phyloP scores from a whole-genome alignment of 495 filamentous ascomycete species.

The Aspergillus cristatus region DNA sequence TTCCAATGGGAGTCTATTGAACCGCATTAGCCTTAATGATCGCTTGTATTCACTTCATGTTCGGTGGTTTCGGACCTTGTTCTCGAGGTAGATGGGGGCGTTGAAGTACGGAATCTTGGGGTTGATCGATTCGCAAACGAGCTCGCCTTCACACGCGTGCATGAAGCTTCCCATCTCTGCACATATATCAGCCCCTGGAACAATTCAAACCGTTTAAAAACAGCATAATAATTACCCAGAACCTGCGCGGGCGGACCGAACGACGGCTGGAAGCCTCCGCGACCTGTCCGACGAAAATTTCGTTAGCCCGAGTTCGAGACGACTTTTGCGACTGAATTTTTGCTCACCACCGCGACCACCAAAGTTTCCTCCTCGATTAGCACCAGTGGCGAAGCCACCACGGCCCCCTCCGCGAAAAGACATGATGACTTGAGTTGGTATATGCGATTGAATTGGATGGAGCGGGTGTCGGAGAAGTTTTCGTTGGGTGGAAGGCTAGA shows the following conservation, averaged over 20 bases:
- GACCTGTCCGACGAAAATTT: slow-evolving; percentile 41
- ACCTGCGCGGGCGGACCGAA: slow-evolving; percentile 61
- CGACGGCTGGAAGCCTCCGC: slow-evolving; percentile 54
- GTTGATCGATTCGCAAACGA: slow-evolving; percentile 89
- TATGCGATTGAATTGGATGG: slow-evolving; percentile 15
- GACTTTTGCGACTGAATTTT: slow-evolving; percentile 1
- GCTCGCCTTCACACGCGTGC: slow-evolving; percentile 91
- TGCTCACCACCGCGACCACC: slow-evolving; percentile 35
- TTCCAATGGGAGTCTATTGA: slow-evolving; percentile 46
- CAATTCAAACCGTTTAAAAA: not conserved
- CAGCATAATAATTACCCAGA: slow-evolving; percentile 38
- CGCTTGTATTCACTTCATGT: not conserved
- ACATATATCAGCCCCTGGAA: slow-evolving; percentile 12
- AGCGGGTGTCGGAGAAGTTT: slow-evolving; percentile 35
- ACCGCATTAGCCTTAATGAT: slow-evolving; percentile 12
- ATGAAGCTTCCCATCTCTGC: slow-evolving; percentile 87
- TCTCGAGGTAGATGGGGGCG: slow-evolving; percentile 95
- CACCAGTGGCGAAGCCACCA: slow-evolving; percentile 37
- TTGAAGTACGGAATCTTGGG: slow-evolving; percentile 98
- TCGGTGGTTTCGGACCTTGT: slow-evolving; percentile 55
- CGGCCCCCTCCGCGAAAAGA: slow-evolving; percentile 44
- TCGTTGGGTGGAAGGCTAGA: slow-evolving; percentile 40
- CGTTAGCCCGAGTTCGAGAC: slow-evolving; percentile 20
- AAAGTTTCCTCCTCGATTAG: slow-evolving; percentile 41
- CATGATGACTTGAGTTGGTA: slow-evolving; percentile 31